These are phyloP conservation scores for Mycosphaerella sp. DNA, from an alignment of 2,329 filamentous ascomycete species.

Conservation along the genomic window DNA sequence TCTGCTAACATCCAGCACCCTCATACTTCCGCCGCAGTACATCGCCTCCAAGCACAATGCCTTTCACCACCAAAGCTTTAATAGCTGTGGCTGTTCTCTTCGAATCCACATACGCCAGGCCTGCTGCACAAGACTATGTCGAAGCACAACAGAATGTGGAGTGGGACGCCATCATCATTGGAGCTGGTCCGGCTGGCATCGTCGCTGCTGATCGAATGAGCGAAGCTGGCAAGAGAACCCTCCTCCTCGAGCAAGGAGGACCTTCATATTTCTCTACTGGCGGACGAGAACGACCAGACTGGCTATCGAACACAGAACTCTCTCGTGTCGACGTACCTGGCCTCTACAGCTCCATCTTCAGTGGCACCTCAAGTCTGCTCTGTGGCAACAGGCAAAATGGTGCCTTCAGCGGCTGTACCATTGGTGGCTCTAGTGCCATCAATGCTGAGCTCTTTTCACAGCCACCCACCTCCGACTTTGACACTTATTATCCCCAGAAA, in stretches of 20 bases:
- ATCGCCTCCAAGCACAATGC: background rate
- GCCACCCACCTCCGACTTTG: conserved; percentile 55
- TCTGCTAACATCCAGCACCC: background rate
- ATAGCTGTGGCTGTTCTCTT: conserved; percentile 2
- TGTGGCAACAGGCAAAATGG: conserved; percentile 40
- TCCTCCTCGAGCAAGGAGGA: conserved; percentile 49
- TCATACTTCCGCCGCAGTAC: background rate
- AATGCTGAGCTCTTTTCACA: conserved; percentile 56
- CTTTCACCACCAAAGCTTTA: conserved; percentile 2
- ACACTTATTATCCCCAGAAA: conserved; percentile 47
- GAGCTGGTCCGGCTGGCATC: conserved; percentile 49
- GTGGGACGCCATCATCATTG: conserved; percentile 40
- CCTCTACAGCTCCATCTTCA: conserved; percentile 49
- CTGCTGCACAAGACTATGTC: background rate
- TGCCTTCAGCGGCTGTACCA: conserved; percentile 42
- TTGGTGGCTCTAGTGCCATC: conserved; percentile 56
- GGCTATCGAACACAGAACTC: conserved; percentile 45
- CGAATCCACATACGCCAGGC: background rate
- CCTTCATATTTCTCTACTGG: conserved; percentile 34
- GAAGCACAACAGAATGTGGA: conserved; percentile 7
- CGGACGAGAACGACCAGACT: conserved; percentile 43
- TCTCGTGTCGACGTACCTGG: conserved; percentile 51
- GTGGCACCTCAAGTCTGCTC: conserved; percentile 34
- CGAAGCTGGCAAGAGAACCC: conserved; percentile 47
- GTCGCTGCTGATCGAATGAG: conserved; percentile 49